phyloP scores from a whole-genome alignment of 2,329 filamentous ascomycete species.

The Ophiostoma himal-ulmi region DNA sequence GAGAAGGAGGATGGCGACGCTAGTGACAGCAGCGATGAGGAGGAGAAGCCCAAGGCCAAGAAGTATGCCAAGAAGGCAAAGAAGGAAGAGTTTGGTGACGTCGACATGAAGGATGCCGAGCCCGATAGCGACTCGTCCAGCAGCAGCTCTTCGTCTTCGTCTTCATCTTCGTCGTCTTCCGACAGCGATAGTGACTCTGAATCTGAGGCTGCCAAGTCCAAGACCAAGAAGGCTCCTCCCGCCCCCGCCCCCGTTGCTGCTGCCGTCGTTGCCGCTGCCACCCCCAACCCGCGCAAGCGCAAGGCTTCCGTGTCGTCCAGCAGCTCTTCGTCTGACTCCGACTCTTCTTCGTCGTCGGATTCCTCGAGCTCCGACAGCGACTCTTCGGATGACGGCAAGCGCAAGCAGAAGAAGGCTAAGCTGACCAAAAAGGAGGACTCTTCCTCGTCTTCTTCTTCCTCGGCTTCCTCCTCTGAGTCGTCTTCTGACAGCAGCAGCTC shows the following conservation, averaged over 20 bases:
- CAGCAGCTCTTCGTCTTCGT: conserved; percentile 26
- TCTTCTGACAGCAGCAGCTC: conserved; percentile 17
- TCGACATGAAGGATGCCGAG: conserved; percentile 26
- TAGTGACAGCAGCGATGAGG: conserved; percentile 30
- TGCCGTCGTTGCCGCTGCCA: conserved; percentile 9
- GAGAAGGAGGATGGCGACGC: conserved; percentile 17
- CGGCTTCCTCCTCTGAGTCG: conserved; percentile 22
- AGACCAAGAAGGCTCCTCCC: conserved; percentile 26
- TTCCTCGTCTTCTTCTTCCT: conserved; percentile 15
- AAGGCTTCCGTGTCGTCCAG: conserved; percentile 42
- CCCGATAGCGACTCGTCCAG: conserved; percentile 32
- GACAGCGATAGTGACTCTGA: conserved; percentile 31
- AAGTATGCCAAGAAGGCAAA: conserved; percentile 31
- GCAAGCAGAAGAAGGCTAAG: conserved; percentile 28
- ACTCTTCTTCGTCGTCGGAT: conserved; percentile 34
- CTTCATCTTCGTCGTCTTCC: conserved; percentile 7
- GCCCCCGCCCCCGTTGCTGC: not conserved
- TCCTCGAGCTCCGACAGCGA: conserved; percentile 33
- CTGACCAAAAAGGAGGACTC: conserved; percentile 20
- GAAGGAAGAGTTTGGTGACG: conserved; percentile 17
- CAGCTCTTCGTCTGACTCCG: conserved; percentile 35
- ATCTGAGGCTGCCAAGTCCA: conserved; percentile 30
- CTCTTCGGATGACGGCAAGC: conserved; percentile 22
- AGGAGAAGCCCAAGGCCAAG: conserved; percentile 10
- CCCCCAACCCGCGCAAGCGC: conserved; percentile 47